Evolutionary conservation across 768 basidiomycete species (phyloP), one percentile per base, ranked within the genome.

Genomic region (Astraeus odoratus): DNA sequence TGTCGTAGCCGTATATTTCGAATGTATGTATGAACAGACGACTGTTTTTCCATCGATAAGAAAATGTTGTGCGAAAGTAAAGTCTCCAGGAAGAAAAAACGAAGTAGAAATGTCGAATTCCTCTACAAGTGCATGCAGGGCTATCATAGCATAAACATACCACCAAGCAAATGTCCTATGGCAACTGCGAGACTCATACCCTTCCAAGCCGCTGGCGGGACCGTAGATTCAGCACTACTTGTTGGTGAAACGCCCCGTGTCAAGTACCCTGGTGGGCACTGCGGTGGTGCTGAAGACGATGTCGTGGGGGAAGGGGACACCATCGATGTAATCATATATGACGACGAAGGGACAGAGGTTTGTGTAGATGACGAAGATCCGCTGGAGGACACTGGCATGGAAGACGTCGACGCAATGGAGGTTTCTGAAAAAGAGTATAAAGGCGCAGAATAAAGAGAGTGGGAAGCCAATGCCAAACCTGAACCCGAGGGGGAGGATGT

Each of bases 401-500:
- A 36, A 12, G 42, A 48, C 16, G 38, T 51, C 34, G 6, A 10
- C 20, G 9, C 23, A 27, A 42, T 20, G 9, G 49, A 44, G 6
- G 31, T 23, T 12, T 24, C 30, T 12, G 31, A 48, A 19, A 8
- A 37, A 31, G 20, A 33, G 10, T 44, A 41, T 1, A 50, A 33
- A 8, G 42, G 3, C 5, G 12, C 1, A 23, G 23, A n/a, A 22
- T 22, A 15, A 4, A 23, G 24, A 39, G 13, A 5, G 13, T 37
- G 37, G 23, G 37, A 13, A 39, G 37, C 9, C 8, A 23, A 42
- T n/a, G 46, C n/a, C n/a, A n/a, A n/a, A n/a, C n/a, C n/a, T n/a
- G n/a, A n/a, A n/a, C n/a, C n/a, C n/a, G n/a, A n/a, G n/a, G n/a
- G 25, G 31, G 40, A 27, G 6, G 39, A 41, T 24, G 58, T 46